Percentiles rank a stretch among this genome's conserved stretches.
Conservation (phyloP, 495 filamentous ascomycete species). For the Aspergillus cavernicola region DNA sequence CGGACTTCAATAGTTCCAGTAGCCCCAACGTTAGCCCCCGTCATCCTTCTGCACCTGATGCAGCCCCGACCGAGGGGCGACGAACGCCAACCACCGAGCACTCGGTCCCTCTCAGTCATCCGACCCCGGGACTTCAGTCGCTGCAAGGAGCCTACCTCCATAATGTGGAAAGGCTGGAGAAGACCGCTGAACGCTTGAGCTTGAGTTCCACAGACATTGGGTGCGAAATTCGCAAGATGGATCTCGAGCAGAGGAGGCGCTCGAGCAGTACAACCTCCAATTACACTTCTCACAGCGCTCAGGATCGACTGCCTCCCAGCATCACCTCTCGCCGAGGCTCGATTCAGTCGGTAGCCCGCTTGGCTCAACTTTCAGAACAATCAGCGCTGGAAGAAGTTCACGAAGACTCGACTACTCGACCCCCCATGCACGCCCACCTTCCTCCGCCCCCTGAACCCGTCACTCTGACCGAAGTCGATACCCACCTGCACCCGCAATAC, state of each 20-base stretch:
- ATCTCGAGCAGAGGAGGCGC: slow-evolving; percentile 67
- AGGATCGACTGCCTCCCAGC: not conserved
- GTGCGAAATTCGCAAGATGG: slow-evolving; percentile 75
- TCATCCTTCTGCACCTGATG: slow-evolving; percentile 33
- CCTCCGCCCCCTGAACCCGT: slow-evolving; percentile 26
- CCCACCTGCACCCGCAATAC: slow-evolving; percentile 21
- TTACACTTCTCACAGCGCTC: slow-evolving; percentile 46
- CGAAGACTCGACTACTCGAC: slow-evolving; percentile 20
- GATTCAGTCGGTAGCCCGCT: slow-evolving; percentile 51
- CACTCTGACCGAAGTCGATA: slow-evolving; percentile 18
- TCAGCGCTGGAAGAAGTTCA: slow-evolving; percentile 35
- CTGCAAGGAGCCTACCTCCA: slow-evolving; percentile 68
- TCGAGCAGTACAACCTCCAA: slow-evolving; percentile 48
- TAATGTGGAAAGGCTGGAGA: slow-evolving; percentile 80
- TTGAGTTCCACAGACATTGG: slow-evolving; percentile 74
- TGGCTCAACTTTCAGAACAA: slow-evolving; percentile 51
- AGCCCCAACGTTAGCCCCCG: slow-evolving; percentile 14
- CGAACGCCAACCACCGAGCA: slow-evolving; percentile 58
- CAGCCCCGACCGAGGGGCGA: slow-evolving; percentile 34
- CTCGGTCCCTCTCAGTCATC: slow-evolving; percentile 63
- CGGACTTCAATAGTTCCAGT: slow-evolving; percentile 22
- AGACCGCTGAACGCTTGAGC: slow-evolving; percentile 76
- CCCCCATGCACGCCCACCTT: slow-evolving; percentile 30
- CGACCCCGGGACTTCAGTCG: slow-evolving; percentile 70
- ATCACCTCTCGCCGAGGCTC: slow-evolving; percentile 64